Evolutionary conservation across 2,329 filamentous ascomycete genomes (phyloP), one percentile per base, ranked within the genome.

Genomic region (Zymoseptoria pseudotritici): DNA sequence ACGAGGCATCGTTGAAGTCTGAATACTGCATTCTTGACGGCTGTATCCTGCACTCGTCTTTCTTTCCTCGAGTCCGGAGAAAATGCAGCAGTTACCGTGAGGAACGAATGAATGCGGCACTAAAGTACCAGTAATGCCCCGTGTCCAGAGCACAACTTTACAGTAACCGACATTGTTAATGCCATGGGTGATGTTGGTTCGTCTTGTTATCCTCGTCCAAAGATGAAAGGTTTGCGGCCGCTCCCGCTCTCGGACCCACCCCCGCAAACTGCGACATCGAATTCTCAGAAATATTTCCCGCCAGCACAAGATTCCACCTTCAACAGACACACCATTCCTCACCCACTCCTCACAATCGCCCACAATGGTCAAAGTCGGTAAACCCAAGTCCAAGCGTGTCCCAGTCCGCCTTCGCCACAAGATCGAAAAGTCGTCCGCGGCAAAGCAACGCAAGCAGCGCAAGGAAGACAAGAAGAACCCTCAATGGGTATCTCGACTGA

Each of bases 391-490:
- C 58, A 99, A 99, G 85, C 88, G 94, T 76, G 86, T 84, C 67
- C 86, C 93, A 52, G 89, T 93, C 71, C 91, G 94, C 62, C 83
- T 99, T 71, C 87, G 93, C 66, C 87, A 97, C 80, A 97, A 96
- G 79, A 97, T 99, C 76, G 85, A 96, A 74, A 99, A 99, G 78
- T 87, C 89, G 21, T 90, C 92, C 57, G 85, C 85, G 50, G 87
- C 90, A 63, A 99, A 99, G 81, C 91, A 96, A 78, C 86, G 87
- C 73, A 99, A 99, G 78, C 80, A 86, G 63, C 88, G 86, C 72
- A 97, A 96, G 81, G 81, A 86, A 59, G 91, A 89, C 58, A 97
- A 96, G 80, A 91, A 96, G 85, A 96, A 97, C 75, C 93, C 94
- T 36, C 86, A 96, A 90, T 97, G 94, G 91, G 86, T 89, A 68